Evolutionary conservation across 176 grass and related monocot species (phyloP), one percentile per base, ranked within the genome.

Genomic region (Oryza meridionalis): DNA sequence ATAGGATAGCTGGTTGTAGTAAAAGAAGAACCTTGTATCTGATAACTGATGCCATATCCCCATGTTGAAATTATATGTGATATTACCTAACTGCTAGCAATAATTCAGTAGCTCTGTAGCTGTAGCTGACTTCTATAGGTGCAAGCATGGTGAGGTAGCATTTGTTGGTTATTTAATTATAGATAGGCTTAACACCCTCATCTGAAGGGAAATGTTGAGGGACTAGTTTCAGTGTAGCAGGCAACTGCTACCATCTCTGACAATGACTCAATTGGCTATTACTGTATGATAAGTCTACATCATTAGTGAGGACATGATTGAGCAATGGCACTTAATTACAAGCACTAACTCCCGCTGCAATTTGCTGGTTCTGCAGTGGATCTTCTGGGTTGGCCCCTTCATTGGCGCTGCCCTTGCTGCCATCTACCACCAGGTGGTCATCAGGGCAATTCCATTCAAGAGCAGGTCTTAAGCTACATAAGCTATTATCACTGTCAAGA

Each of bases 311-410:
- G 25, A 37, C 80, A 81, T 31, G 42, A 46, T 80, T 17, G 7
- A 38, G 19, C 59, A 21, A 17, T 25, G 40, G 2, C 32, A 42
- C 62, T 68, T 40, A 40, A 40, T 40, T 16, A 19, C 50, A 82
- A 66, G 42, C 8, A 59, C 58, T 79, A 45, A 58, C 47, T 2
- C 13, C 45, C 9, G 29, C 14, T 27, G 7, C 17, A 4, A 69
- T 13, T 76, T 76, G 14, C 40, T 58, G 1, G 19, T 40, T 53
- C 64, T 75, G 85, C 85, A 92, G 93, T 92, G 90, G 90, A 93
- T 97, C 73, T 97, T 97, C 89, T 97, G 94, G 94, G 94, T 93
- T 27, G 94, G 94, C 15, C 94, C 94, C 81, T 93, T 97, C 81
- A 73, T 91, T 43, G 94, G 94, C 15, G 94, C 94, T 65, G 78